phyloP scores from a whole-genome alignment of 2,329 filamentous ascomycete species.

The Xylaria sp. region DNA sequence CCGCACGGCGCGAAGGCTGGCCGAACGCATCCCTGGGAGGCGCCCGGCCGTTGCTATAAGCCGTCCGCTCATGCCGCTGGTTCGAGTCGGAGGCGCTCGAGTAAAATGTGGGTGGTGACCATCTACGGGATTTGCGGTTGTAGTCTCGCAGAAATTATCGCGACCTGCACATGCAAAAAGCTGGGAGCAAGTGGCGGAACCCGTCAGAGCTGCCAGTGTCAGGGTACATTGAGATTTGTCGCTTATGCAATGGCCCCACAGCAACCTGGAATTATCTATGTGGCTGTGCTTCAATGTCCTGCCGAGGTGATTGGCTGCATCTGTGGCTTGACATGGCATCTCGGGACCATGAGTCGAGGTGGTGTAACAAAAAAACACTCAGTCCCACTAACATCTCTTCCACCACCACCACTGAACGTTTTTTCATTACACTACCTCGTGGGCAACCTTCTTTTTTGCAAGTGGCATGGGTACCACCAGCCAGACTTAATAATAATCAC shows the following conservation, averaged over 20 bases:
- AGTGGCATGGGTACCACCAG: too few species aligned
- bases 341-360: too few species aligned
- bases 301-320: neutral
- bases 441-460: too few species aligned
- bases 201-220: neutral
- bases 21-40: constrained; percentile 46
- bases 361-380: too few species aligned
- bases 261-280: neutral
- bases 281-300: constrained; percentile 11
- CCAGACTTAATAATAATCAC: neutral
- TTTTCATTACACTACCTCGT: too few species aligned
- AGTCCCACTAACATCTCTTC: too few species aligned
- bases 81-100: constrained; percentile 49
- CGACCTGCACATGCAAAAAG: constrained; percentile 13
- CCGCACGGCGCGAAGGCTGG: constrained; percentile 63
- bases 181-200: constrained; percentile 24
- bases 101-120: constrained; percentile 39
- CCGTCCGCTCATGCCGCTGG: constrained; percentile 52
- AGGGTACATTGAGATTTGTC: constrained; percentile 3
- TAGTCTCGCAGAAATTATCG: constrained; percentile 19
- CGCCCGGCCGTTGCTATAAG: constrained; percentile 51
- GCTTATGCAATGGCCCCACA: constrained; percentile 27
- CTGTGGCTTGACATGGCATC: constrained; percentile 22
- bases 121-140: constrained; percentile 40
- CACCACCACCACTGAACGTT: too few species aligned